These are phyloP conservation scores for Sugiyamaella japonica DNA, from an alignment of 1,139 yeast species.

Conservation along the genomic window DNA sequence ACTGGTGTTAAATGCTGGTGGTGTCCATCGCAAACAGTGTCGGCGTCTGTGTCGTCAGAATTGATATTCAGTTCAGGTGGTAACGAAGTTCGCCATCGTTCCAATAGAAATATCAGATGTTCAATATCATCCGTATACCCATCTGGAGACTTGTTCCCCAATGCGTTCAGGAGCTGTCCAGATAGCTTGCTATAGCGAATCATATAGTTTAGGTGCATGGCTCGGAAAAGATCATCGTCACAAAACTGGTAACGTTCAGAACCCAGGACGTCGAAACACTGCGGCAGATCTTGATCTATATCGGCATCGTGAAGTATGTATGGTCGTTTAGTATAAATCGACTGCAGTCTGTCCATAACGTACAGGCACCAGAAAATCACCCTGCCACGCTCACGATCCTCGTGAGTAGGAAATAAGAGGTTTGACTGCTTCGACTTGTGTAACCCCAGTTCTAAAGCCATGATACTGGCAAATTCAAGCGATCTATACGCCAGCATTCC, in stretches of 20 bases:
- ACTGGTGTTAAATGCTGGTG: constrained; percentile 15
- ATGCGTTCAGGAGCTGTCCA: constrained; percentile 21
- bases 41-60: not conserved
- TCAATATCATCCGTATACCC: constrained; percentile 5
- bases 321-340: constrained; percentile 30
- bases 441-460: constrained; percentile 31
- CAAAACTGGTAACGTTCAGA: not conserved
- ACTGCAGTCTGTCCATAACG: constrained; percentile 29
- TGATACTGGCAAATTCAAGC: constrained; percentile 28
- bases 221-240: constrained; percentile 27
- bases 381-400: constrained; percentile 24
- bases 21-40: not conserved
- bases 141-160: not conserved
- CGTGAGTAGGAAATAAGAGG: constrained; percentile 20
- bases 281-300: constrained; percentile 28
- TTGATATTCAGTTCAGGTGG: constrained; percentile 26
- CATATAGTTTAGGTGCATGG: constrained; percentile 29
- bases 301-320: constrained; percentile 28
- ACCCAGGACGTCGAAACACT: constrained; percentile 9
- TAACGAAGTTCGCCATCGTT: constrained; percentile 24
- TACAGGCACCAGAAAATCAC: constrained; percentile 33
- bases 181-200: constrained; percentile 27
- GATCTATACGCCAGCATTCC: constrained; percentile 30
- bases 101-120: constrained; percentile 18
- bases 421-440: constrained; percentile 26